Evolutionary conservation across 768 basidiomycete species (phyloP).

Genomic region (Russula griseocarnosa): DNA sequence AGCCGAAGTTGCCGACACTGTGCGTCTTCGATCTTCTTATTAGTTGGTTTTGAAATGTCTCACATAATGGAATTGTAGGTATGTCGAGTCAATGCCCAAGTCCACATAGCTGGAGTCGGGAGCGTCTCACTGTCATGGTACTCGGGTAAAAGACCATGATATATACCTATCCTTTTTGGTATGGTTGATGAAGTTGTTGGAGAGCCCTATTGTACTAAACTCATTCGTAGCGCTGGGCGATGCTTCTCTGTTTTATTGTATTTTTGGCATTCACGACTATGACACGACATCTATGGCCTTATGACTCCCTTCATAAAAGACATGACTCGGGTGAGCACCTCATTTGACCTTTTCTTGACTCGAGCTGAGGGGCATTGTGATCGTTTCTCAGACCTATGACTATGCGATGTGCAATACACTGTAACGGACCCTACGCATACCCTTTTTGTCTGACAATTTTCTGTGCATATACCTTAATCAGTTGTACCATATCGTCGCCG

Average conservation of each 20-base stretch:
- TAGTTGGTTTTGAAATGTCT: conserved; percentile 9
- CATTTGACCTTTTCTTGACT: background rate
- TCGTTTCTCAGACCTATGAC: conserved; percentile 2
- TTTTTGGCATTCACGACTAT: conserved; percentile 24
- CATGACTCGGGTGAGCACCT: conserved; percentile 7
- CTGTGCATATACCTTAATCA: conserved; percentile 22
- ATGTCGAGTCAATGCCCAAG: conserved; percentile 72
- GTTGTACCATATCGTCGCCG: conserved; percentile 21
- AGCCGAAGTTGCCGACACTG: conserved; percentile 77
- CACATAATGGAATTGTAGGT: conserved; percentile 44
- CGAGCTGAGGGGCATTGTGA: background rate
- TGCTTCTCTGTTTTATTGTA: conserved; percentile 18
- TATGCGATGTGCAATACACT: conserved; percentile 21
- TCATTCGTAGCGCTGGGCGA: conserved; percentile 13
- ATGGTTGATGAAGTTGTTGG: background rate
- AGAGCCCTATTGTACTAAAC: conserved; percentile 1
- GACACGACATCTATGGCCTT: conserved; percentile 25
- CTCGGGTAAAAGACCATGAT: conserved; percentile 47
- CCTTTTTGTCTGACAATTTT: background rate
- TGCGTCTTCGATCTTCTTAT: conserved; percentile 36
- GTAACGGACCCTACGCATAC: conserved; percentile 21
- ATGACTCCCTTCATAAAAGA: conserved; percentile 10
- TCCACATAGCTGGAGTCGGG: conserved; percentile 69
- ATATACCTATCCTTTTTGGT: conserved; percentile 1
- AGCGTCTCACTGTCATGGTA: conserved; percentile 77